Evolutionary conservation across 2,329 filamentous ascomycete species (phyloP).

Genomic region (Biscogniauxia mediterranea): DNA sequence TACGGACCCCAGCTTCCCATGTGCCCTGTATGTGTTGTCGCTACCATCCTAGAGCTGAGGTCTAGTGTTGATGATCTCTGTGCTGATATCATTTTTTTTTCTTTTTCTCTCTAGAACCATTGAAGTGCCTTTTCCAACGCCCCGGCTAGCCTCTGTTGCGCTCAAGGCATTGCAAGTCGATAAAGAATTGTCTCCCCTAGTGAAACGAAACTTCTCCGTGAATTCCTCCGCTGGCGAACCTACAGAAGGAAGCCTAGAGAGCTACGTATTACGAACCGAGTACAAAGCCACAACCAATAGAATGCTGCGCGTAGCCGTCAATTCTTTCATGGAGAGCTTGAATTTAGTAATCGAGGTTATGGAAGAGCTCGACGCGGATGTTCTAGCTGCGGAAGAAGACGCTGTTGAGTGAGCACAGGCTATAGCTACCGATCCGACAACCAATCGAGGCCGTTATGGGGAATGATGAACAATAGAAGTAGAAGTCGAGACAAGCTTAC

Average conservation of each 20-base stretch:
- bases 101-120: constrained; percentile 55
- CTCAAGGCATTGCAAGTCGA: constrained; percentile 78
- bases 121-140: constrained; percentile 76
- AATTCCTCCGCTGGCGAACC: constrained; percentile 29
- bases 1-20: constrained; percentile 55
- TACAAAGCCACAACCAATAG: constrained; percentile 91
- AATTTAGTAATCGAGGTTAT: constrained; percentile 84
- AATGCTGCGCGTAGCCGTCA: constrained; percentile 94
- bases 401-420: neutral
- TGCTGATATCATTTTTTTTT: constrained; percentile 29
- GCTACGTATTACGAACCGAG: constrained; percentile 63
- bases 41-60: neutral
- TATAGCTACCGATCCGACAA: neutral
- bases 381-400: constrained; percentile 50
- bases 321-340: constrained; percentile 92
- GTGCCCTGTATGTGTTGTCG: constrained; percentile 55
- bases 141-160: constrained; percentile 74
- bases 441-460: neutral
- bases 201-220: constrained; percentile 68
- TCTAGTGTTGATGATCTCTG: constrained; percentile 7
- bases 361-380: constrained; percentile 84
- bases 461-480: neutral
- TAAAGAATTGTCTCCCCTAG: constrained; percentile 81
- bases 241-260: constrained; percentile 25
- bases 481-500: neutral